phyloP scores from a whole-genome alignment of 2,329 filamentous ascomycete genomes.

The Penicillium capsulatum region DNA sequence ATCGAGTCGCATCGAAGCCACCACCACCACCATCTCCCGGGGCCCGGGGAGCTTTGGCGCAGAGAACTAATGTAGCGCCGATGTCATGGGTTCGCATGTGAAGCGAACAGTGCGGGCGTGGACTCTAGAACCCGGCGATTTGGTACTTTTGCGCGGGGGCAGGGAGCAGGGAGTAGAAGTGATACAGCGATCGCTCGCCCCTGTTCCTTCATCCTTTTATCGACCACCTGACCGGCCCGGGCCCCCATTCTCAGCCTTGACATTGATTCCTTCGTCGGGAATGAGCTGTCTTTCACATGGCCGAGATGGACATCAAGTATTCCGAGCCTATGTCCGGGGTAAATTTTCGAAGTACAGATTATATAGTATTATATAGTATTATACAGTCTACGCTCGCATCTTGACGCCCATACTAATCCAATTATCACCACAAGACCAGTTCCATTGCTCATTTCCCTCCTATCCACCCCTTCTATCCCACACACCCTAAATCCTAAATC shows the following conservation, averaged over 20 bases:
- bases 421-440: no score
- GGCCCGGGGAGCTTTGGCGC: constrained; percentile 12
- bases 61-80: constrained; percentile 16
- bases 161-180: neutral
- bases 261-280: no score
- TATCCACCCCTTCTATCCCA: neutral
- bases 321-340: no score
- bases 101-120: constrained; percentile 19
- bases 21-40: constrained; percentile 12
- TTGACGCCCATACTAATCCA: no score
- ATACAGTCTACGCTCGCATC: no score
- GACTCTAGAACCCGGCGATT: neutral
- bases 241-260: constrained; percentile 1
- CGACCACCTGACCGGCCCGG: constrained; percentile 10
- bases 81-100: constrained; percentile 22
- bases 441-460: no score
- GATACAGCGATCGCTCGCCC: neutral
- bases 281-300: no score
- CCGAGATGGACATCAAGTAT: no score
- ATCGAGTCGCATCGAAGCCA: constrained; percentile 15
- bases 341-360: no score
- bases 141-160: constrained; percentile 5
- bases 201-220: constrained; percentile 2
- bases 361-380: no score
- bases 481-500: constrained; percentile 1